Evolutionary conservation across 495 filamentous ascomycete genomes (phyloP), one percentile per base, ranked within the genome.

Genomic region (Chaetomium cochliodes): DNA sequence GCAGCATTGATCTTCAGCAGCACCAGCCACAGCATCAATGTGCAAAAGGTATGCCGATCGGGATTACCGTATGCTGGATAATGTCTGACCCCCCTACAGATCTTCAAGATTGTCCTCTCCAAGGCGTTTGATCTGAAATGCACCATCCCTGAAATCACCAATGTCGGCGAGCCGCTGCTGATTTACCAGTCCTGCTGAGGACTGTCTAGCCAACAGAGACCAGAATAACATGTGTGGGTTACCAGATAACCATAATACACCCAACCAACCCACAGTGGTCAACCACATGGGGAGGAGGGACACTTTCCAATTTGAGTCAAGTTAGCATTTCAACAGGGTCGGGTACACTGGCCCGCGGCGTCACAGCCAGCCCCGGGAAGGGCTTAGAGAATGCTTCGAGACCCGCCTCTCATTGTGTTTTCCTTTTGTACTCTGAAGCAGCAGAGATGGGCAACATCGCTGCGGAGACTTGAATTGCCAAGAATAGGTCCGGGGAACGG

Each of bases 121-220:
- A 98, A 98, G 78, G 96, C 94, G 0, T 98, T 98, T 73, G 94
- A 98, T 74, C 84, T 98, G 64, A 97, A 97, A 74, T 98, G 94
- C 82, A 98, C 94, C 5, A 98, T 98, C 72, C 94, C 94, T 12
- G 94, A 98, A 76, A 98, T 98, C 72, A 93, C 97, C 75, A 92
- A 98, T 72, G 87, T 96, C 54, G 94, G 94, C 72, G 94, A 98
- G 77, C 94, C 94, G n/a, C 80, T 98, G 44, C 81, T 98, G 30
- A 86, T 98, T 62, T 98, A 98, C 75, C 91, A 93, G 76, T 87
- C 87, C 60, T 89, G 89, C 66, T 90, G 76, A 73, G 59, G 25
- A 59, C 30, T 5, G 49, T 23, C 7, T 49, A 28, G 18, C 20
- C 1, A 37, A 5, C 8, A 23, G 16, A 5, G 2, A 37, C 5